These are phyloP conservation scores for Pseudozyma thailandica DNA, from an alignment of 1,284 basidiomycete species.

Conservation along the genomic window DNA sequence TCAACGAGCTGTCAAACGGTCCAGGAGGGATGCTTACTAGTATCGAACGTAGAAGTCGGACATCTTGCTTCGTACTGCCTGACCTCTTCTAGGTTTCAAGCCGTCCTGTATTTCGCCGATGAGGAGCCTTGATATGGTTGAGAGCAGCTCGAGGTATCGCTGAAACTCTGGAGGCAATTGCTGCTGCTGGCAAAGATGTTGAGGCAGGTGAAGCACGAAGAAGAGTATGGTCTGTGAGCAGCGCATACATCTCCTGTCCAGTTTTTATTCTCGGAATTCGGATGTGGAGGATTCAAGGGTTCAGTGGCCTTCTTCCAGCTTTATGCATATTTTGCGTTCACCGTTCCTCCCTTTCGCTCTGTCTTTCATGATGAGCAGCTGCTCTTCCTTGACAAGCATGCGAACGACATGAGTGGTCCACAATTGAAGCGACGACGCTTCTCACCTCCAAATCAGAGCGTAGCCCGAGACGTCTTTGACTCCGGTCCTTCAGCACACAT, in stretches of 20 bases:
- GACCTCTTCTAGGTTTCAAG: not conserved
- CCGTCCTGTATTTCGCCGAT: not conserved
- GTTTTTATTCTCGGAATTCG: slow-evolving; percentile 19
- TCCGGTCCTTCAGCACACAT: slow-evolving; percentile 3
- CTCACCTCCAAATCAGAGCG: not conserved
- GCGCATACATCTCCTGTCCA: not conserved
- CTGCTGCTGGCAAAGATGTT: slow-evolving; percentile 1
- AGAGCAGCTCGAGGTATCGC: not conserved
- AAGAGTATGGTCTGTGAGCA: slow-evolving; percentile 10
- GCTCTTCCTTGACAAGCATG: too few species aligned
- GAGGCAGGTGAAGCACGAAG: not conserved
- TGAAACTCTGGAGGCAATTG: not conserved
- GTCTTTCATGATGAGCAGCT: too few species aligned
- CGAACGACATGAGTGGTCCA: slow-evolving; percentile 11
- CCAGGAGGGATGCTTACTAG: slow-evolving; percentile 56
- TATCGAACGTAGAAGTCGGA: slow-evolving; percentile 67
- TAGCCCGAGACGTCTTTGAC: not conserved
- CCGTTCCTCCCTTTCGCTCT: not conserved
- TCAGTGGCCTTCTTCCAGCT: not conserved
- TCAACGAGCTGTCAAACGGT: too few species aligned
- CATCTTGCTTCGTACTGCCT: slow-evolving; percentile 25
- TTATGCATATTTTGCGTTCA: not conserved
- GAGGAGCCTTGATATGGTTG: not conserved
- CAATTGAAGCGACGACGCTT: slow-evolving; percentile 12
- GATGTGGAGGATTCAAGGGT: slow-evolving; percentile 36